These are phyloP conservation scores for Phytophthora multivora DNA, from an alignment of 352 stramenopile genomes.

Conservation along the genomic window DNA sequence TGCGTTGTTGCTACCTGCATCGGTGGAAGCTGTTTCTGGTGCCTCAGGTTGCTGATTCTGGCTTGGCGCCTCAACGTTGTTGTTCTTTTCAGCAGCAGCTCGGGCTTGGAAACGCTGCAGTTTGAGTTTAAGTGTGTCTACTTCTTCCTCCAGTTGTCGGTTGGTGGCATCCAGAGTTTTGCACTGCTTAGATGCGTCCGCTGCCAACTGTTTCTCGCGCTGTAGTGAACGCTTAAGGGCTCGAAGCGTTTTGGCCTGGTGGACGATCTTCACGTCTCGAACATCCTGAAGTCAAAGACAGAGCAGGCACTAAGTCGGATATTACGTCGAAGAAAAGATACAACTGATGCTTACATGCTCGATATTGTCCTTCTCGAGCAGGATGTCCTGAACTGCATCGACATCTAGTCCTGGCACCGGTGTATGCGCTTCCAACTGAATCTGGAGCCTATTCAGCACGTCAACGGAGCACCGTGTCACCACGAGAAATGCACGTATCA, in stretches of 20 bases:
- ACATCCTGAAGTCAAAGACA: constrained; percentile 51
- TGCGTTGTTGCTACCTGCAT: background rate
- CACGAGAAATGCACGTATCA: constrained; percentile 21
- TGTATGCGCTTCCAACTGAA: constrained; percentile 68
- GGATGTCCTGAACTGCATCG: constrained; percentile 55
- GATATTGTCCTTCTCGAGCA: constrained; percentile 59
- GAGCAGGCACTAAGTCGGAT: background rate
- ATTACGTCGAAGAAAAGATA: background rate
- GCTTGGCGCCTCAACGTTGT: background rate
- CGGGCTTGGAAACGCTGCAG: constrained; percentile 55
- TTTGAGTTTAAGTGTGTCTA: constrained; percentile 68
- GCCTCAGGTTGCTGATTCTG: constrained; percentile 6
- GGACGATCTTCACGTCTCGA: constrained; percentile 78
- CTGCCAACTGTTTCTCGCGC: constrained; percentile 58
- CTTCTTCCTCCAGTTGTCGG: constrained; percentile 54
- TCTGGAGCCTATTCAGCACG: constrained; percentile 49
- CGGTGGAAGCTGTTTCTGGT: background rate
- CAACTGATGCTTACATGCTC: constrained; percentile 52
- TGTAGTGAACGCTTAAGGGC: constrained; percentile 62
- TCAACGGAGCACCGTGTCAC: background rate
- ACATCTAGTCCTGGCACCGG: constrained; percentile 67
- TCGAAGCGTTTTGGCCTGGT: constrained; percentile 73
- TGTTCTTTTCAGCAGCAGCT: constrained; percentile 28
- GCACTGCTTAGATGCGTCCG: constrained; percentile 43
- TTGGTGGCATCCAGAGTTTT: constrained; percentile 42